phyloP scores from a whole-genome alignment of 2,329 filamentous ascomycete species.

The Cordyceps fumosorosea region DNA sequence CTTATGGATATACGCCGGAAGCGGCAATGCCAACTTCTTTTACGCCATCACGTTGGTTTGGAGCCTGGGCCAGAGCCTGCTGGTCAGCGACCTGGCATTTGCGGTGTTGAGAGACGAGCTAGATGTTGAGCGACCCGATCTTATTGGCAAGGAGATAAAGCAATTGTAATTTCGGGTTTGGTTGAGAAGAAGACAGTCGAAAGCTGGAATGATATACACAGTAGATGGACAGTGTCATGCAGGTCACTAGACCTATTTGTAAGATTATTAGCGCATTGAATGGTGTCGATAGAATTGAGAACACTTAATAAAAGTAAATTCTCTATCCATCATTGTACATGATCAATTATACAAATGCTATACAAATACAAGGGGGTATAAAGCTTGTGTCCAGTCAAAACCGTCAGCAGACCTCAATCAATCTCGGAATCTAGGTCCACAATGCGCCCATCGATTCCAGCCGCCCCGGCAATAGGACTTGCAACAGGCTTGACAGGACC shows the following conservation, averaged over 20 bases:
- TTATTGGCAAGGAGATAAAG: constrained; percentile 79
- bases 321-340: constrained; percentile 13
- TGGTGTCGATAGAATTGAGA: background rate
- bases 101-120: constrained; percentile 87
- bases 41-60: constrained; percentile 99
- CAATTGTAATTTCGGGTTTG: constrained; percentile 56
- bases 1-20: constrained; percentile 96
- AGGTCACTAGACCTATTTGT: background rate
- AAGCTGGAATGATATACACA: background rate
- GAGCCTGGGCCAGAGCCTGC: constrained; percentile 80
- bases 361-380: constrained; percentile 9
- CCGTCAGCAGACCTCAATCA: constrained; percentile 19
- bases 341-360: background rate
- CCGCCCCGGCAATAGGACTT: constrained; percentile 12
- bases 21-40: constrained; percentile 98
- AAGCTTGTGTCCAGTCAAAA: background rate
- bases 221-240: background rate
- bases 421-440: constrained; percentile 31
- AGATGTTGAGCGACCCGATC: constrained; percentile 85
- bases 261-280: background rate
- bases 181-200: background rate
- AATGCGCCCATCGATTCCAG: constrained; percentile 21
- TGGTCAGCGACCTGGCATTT: constrained; percentile 84
- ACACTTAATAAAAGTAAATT: constrained; percentile 7
- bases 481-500: constrained; percentile 20